Base-by-base conservation (phyloP, 306 rosid genomes). In the Quercus suber region DNA sequence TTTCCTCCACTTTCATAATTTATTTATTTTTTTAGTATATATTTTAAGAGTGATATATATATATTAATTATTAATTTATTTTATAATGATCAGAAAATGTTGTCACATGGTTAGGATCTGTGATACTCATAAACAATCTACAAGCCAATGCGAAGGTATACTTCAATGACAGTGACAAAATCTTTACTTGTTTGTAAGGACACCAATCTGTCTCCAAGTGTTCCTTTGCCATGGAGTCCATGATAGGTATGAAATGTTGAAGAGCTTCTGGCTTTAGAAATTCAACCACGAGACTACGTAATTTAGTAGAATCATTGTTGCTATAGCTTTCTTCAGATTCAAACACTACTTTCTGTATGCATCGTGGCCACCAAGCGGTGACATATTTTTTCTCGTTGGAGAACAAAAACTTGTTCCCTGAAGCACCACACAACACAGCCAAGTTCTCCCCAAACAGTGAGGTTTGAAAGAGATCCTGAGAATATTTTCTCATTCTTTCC, bases 61-160 rank as follows among this genome's bases (percentile, higher is more conserved):
- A n/a, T n/a, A n/a, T n/a, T n/a, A n/a, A n/a, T n/a, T n/a, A n/a
- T n/a, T n/a, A n/a, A n/a, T n/a, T n/a, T n/a, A n/a, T n/a, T n/a
- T n/a, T n/a, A n/a, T n/a, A n/a, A n/a, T n/a, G 17, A 49, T 49
- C 17, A 49, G 53, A 2, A 49, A 49, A 49, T 49, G 15, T 49
- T 49, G 1, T 49, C 53, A 49, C 53, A 49, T 49, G 53, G 11
- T 17, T 19, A 4, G 37, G 43, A 4, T 64, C 70, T 30, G 18
- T 30, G 12, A 64, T 17, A 30, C 19, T 64, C 45, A 64, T 64
- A 15, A 64, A 64, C 43, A 64, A 28, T 5, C 70, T 18, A 28
- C 70, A 64, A 6, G 70, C 70, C 70, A 64, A 30, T 30, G 70
- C 70, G 17, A 64, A 64, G 45, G 70, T 64, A 19, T 64, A 64